Evolutionary conservation across 2,329 filamentous ascomycete genomes (phyloP).

Genomic region (Phyllosticta ampelicida): DNA sequence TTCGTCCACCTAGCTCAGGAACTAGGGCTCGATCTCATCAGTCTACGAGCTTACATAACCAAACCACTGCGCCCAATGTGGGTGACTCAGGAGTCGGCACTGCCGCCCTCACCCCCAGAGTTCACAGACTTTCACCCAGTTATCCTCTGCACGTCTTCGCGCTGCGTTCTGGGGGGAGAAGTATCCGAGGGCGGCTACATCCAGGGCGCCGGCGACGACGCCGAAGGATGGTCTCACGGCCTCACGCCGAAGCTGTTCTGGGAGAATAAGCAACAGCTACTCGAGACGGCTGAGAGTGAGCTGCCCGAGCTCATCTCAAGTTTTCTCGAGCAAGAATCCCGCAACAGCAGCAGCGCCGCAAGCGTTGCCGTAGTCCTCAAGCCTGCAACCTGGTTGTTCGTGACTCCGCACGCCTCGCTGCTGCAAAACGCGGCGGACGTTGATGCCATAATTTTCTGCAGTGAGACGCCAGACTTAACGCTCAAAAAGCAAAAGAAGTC

Average conservation of each 20-base stretch:
- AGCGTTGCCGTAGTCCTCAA: constrained; percentile 27
- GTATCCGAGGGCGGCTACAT: constrained; percentile 67
- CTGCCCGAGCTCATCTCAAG: constrained; percentile 41
- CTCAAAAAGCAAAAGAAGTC: constrained; percentile 26
- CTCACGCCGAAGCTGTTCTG: constrained; percentile 75
- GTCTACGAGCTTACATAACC: constrained; percentile 45
- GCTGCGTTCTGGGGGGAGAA: constrained; percentile 58
- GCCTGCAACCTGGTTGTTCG: constrained; percentile 30
- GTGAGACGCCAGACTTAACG: constrained; percentile 26
- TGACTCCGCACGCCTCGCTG: constrained; percentile 30
- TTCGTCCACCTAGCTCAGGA: constrained; percentile 44
- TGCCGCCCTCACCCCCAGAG: constrained; percentile 24
- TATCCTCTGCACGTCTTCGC: constrained; percentile 77
- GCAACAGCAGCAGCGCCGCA: neutral
- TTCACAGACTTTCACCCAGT: constrained; percentile 57
- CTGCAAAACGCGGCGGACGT: constrained; percentile 29
- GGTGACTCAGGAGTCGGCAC: constrained; percentile 58
- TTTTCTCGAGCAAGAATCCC: constrained; percentile 24
- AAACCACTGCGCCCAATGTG: constrained; percentile 71
- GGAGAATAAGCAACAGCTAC: constrained; percentile 50
- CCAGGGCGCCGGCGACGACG: constrained; percentile 90
- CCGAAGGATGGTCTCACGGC: constrained; percentile 80
- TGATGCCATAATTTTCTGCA: constrained; percentile 34
- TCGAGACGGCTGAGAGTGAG: constrained; percentile 56
- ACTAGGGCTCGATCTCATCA: constrained; percentile 50